Evolutionary conservation across 345 rosid species (phyloP).

Genomic region (Anastatica hierochuntica): DNA sequence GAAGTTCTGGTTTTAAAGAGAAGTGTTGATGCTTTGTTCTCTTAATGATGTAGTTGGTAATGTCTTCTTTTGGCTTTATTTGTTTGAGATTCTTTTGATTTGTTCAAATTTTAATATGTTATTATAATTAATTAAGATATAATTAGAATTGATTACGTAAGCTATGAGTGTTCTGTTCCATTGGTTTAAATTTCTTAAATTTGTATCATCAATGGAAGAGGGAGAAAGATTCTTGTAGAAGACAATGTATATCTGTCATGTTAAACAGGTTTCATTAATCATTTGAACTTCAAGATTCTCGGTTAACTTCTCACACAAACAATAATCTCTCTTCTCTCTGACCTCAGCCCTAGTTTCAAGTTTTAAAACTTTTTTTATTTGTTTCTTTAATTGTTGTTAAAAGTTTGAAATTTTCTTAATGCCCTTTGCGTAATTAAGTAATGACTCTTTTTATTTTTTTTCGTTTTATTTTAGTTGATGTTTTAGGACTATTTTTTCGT

Average conservation of each 20-base stretch:
- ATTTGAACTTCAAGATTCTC: conserved; percentile 32
- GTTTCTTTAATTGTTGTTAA: not conserved
- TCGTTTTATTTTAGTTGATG: not conserved
- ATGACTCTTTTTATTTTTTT: not conserved
- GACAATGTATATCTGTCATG: not conserved
- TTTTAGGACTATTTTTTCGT: too few relatives aligned
- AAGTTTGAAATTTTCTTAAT: conserved; percentile 20
- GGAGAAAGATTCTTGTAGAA: conserved; percentile 18
- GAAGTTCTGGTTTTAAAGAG: conserved; percentile 3
- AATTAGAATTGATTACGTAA: conserved; percentile 22
- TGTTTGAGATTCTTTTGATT: conserved; percentile 18
- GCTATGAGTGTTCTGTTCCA: conserved; percentile 20
- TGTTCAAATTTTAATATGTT: conserved; percentile 2
- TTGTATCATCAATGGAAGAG: conserved; percentile 14
- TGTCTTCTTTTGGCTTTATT: conserved; percentile 8
- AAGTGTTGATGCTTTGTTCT: conserved; percentile 7
- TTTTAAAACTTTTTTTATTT: not conserved
- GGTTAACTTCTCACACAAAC: conserved; percentile 14
- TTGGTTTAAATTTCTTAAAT: not conserved
- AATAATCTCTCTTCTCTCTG: conserved; percentile 17
- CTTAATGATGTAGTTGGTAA: conserved; percentile 26
- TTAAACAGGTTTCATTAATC: not conserved
- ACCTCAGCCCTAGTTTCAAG: conserved; percentile 30
- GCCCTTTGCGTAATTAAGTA: not conserved
- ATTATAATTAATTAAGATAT: not conserved